phyloP scores from a whole-genome alignment of 2,329 filamentous ascomycete species.

The Leptographium procerum region DNA sequence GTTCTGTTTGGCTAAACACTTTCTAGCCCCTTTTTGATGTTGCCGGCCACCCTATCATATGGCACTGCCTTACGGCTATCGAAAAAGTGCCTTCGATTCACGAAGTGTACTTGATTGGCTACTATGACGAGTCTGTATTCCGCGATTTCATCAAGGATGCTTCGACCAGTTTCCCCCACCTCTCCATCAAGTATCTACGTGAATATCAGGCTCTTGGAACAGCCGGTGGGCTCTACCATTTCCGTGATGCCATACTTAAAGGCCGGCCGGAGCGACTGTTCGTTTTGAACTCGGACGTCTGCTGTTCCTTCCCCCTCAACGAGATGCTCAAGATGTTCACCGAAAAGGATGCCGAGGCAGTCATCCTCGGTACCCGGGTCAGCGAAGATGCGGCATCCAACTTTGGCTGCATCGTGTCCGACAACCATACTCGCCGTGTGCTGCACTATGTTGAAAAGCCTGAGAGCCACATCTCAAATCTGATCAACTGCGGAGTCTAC shows the following conservation, averaged over 20 bases:
- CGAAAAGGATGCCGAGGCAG: slow-evolving; percentile 90
- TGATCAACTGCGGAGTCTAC: slow-evolving; percentile 99
- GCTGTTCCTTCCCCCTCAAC: slow-evolving; percentile 91
- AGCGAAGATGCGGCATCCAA: slow-evolving; percentile 85
- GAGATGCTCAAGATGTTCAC: slow-evolving; percentile 94
- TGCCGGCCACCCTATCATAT: slow-evolving; percentile 95
- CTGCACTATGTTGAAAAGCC: slow-evolving; percentile 99
- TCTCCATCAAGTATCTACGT: slow-evolving; percentile 88
- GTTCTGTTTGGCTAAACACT: not conserved
- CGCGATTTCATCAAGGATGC: slow-evolving; percentile 96
- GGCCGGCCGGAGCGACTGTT: slow-evolving; percentile 91
- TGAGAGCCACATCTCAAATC: slow-evolving; percentile 90
- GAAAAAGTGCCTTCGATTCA: slow-evolving; percentile 82
- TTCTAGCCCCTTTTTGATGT: slow-evolving; percentile 89
- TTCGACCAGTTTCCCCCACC: slow-evolving; percentile 69
- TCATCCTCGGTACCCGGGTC: slow-evolving; percentile 88
- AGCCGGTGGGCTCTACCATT: slow-evolving; percentile 94
- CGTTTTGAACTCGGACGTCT: slow-evolving; percentile 95
- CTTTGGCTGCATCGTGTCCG: slow-evolving; percentile 96
- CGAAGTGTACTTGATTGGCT: slow-evolving; percentile 95
- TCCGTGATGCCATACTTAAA: slow-evolving; percentile 97
- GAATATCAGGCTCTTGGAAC: slow-evolving; percentile 96
- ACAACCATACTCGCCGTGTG: slow-evolving; percentile 85
- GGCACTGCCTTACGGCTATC: slow-evolving; percentile 89
- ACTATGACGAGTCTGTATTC: slow-evolving; percentile 96